A percentile compares a stretch with the other conserved stretches of the same genome.
Conservation (phyloP, 2,329 filamentous ascomycete species). For the Cephalotrichum gorgonifer region DNA sequence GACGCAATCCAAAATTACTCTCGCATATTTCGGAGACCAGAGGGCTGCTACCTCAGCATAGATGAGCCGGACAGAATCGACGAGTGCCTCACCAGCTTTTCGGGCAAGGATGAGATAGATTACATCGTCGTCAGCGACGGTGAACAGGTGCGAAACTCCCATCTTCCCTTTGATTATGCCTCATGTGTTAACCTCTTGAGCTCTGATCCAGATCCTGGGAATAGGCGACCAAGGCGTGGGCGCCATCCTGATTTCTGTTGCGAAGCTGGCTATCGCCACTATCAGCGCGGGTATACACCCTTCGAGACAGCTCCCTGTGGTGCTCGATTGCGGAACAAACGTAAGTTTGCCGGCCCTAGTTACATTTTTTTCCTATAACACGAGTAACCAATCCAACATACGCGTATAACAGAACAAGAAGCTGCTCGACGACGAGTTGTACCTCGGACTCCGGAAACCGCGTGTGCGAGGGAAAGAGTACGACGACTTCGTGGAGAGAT, state of each 20-base stretch:
- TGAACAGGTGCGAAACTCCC: background rate
- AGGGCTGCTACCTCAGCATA: constrained; percentile 75
- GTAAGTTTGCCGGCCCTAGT: background rate
- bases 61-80: constrained; percentile 56
- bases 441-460: constrained; percentile 61
- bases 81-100: constrained; percentile 58
- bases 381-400: too few species aligned
- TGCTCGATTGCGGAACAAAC: constrained; percentile 72
- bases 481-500: constrained; percentile 65
- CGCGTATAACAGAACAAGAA: constrained; percentile 49
- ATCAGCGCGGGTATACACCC: constrained; percentile 82
- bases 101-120: constrained; percentile 64
- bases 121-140: constrained; percentile 64
- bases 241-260: constrained; percentile 72
- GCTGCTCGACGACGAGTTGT: constrained; percentile 65
- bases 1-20: constrained; percentile 84
- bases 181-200: constrained; percentile 13
- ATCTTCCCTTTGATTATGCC: background rate
- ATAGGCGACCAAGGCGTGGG: constrained; percentile 86
- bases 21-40: constrained; percentile 62
- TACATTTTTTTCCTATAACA: too few species aligned
- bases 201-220: constrained; percentile 61
- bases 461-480: constrained; percentile 63
- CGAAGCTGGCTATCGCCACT: constrained; percentile 74
- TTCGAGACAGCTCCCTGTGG: constrained; percentile 65